Evolutionary conservation across 192 early-diverging fungal genomes (phyloP).

Genomic region (Umbelopsis isabellina): DNA sequence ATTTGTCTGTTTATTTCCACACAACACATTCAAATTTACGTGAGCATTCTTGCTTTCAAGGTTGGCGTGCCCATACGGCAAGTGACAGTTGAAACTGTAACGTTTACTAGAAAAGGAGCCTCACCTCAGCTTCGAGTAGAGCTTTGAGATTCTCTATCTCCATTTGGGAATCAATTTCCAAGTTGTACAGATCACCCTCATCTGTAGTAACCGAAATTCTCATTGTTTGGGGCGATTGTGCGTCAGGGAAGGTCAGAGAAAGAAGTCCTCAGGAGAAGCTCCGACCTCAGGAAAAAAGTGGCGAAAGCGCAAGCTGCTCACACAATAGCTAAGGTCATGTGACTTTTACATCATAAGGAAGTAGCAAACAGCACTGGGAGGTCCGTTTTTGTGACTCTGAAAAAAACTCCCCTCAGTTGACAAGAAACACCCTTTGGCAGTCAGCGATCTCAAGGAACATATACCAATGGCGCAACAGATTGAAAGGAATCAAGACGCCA

Average conservation of each 20-base stretch:
- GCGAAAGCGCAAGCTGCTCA: neutral
- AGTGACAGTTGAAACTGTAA: too few relatives aligned
- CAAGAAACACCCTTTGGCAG: too few relatives aligned
- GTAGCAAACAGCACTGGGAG: neutral
- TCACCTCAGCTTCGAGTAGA: slow-evolving; percentile 84
- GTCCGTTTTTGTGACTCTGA: neutral
- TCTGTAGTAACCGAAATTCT: slow-evolving; percentile 62
- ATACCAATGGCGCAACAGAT: slow-evolving; percentile 57
- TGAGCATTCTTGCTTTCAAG: too few relatives aligned
- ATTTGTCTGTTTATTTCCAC: slow-evolving; percentile 49
- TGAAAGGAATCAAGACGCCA: slow-evolving; percentile 97
- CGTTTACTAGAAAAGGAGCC: neutral
- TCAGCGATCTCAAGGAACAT: neutral
- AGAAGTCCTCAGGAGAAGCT: slow-evolving; percentile 9
- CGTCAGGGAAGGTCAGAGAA: slow-evolving; percentile 5
- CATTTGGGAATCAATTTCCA: slow-evolving; percentile 78
- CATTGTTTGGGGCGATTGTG: slow-evolving; percentile 44
- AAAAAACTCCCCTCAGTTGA: neutral
- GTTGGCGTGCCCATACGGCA: too few relatives aligned
- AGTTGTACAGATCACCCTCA: slow-evolving; percentile 58
- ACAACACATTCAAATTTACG: too few relatives aligned
- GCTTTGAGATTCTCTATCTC: slow-evolving; percentile 78
- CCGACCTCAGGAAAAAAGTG: neutral
- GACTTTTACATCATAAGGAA: slow-evolving; percentile 2
- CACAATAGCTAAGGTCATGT: neutral